phyloP scores from a whole-genome alignment of 2,329 filamentous ascomycete genomes.

The Neofusicoccum laricinum region DNA sequence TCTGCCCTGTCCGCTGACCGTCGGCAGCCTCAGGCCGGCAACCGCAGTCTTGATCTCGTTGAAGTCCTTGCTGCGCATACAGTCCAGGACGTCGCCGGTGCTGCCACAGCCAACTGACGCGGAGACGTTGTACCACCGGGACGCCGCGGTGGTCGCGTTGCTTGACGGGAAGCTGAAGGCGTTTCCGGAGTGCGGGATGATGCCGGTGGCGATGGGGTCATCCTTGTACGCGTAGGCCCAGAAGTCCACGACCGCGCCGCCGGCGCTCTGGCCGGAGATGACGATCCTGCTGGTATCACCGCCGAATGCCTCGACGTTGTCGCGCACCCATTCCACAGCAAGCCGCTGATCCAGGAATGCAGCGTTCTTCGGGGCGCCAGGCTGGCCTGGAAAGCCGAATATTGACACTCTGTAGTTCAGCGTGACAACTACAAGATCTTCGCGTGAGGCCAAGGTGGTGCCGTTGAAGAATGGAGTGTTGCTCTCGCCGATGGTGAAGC shows the following conservation, averaged over 20 bases:
- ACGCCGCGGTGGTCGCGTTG: constrained; percentile 25
- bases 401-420: constrained; percentile 35
- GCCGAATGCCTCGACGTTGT: constrained; percentile 43
- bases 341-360: constrained; percentile 38
- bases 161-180: constrained; percentile 32
- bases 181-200: constrained; percentile 50
- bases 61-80: constrained; percentile 33
- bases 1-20: constrained; percentile 17
- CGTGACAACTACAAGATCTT: constrained; percentile 20
- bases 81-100: constrained; percentile 30
- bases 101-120: constrained; percentile 36
- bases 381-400: constrained; percentile 30
- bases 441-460: constrained; percentile 19
- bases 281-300: constrained; percentile 46
- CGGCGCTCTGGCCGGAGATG: constrained; percentile 23
- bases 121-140: constrained; percentile 37
- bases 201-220: constrained; percentile 49
- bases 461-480: constrained; percentile 11
- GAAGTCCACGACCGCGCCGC: constrained; percentile 36
- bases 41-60: constrained; percentile 25
- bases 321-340: constrained; percentile 39
- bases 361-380: constrained; percentile 28
- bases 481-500: constrained; percentile 15
- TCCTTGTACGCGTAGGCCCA: constrained; percentile 47
- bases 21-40: constrained; percentile 22